These are phyloP conservation scores for Diplocarpon rosae DNA, from an alignment of 2,329 filamentous ascomycete genomes.

Conservation along the genomic window DNA sequence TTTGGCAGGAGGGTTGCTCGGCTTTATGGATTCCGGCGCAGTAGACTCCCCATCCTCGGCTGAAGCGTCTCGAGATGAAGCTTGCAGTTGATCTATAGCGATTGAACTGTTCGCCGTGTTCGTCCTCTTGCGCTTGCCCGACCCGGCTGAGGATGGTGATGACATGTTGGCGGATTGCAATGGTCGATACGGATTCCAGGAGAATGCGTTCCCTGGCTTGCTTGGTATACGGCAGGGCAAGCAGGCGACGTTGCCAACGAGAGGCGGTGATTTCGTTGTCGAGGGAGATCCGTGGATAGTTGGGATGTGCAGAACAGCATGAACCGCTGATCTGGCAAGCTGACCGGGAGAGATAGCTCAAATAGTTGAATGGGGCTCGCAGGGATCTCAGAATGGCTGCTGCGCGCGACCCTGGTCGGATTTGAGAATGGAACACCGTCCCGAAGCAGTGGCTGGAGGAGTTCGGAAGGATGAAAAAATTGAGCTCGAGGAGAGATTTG, in stretches of 20 bases:
- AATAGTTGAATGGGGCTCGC: not conserved
- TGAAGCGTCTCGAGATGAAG: conserved; percentile 73
- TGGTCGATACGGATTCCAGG: too few relatives aligned
- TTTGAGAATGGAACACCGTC: too few relatives aligned
- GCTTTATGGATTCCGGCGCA: conserved; percentile 48
- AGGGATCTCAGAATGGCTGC: conserved; percentile 2
- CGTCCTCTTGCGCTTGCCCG: conserved; percentile 72
- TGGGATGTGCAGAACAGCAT: conserved; percentile 1
- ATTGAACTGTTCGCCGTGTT: conserved; percentile 37
- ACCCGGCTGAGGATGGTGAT: conserved; percentile 28
- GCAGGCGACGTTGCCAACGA: too few relatives aligned
- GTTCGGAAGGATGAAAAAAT: too few relatives aligned
- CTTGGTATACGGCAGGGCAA: too few relatives aligned
- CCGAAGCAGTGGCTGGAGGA: too few relatives aligned
- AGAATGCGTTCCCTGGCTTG: too few relatives aligned
- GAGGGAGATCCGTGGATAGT: too few relatives aligned
- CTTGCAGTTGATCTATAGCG: conserved; percentile 45
- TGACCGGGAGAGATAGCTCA: not conserved
- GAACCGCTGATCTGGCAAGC: not conserved
- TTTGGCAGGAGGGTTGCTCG: conserved; percentile 58
- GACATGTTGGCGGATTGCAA: conserved; percentile 21
- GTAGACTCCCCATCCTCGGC: conserved; percentile 71
- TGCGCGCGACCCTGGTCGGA: not conserved
- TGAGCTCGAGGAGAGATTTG: too few relatives aligned
- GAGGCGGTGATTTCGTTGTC: too few relatives aligned